phyloP scores from a whole-genome alignment of 2,329 filamentous ascomycete genomes.

The Metarhizium brunneum region DNA sequence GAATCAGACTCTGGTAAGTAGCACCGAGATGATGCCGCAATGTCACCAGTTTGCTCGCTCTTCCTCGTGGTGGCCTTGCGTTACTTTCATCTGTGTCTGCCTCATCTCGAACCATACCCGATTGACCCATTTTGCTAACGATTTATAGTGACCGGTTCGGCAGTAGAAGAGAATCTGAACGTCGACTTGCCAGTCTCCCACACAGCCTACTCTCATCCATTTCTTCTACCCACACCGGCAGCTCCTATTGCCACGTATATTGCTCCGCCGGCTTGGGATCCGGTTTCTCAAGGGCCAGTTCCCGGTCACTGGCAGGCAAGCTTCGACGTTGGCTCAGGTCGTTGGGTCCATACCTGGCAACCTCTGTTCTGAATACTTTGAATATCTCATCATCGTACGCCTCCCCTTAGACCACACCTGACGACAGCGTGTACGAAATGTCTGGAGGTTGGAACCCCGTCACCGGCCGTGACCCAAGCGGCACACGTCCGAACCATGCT shows the following conservation, averaged over 20 bases:
- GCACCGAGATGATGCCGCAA: background rate
- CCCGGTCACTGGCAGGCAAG: conserved; percentile 26
- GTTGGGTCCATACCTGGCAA: conserved; percentile 30
- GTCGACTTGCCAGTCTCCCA: conserved; percentile 1
- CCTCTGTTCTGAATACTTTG: conserved; percentile 13
- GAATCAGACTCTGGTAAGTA: conserved; percentile 5
- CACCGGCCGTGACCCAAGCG: conserved; percentile 26
- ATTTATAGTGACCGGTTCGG: background rate
- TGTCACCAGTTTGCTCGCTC: conserved; percentile 4
- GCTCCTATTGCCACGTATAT: conserved; percentile 1
- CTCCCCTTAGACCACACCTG: background rate
- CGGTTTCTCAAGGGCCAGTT: conserved; percentile 18
- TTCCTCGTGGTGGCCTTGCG: background rate
- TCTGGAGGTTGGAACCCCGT: conserved; percentile 31
- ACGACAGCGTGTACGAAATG: conserved; percentile 15
- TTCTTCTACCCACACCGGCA: background rate
- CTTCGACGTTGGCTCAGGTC: conserved; percentile 17
- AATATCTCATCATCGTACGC: background rate
- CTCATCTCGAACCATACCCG: background rate
- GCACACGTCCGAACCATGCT: conserved; percentile 21
- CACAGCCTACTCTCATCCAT: background rate
- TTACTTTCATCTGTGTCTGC: background rate
- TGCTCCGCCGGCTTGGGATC: conserved; percentile 17
- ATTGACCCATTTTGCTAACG: background rate
- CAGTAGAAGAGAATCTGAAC: conserved; percentile 4